A percentile compares a stretch with the other conserved stretches of the same genome.
Evolutionary conservation across 2,329 filamentous ascomycete species (phyloP).

Genomic region (Teratosphaeria pseudoeucalypti): DNA sequence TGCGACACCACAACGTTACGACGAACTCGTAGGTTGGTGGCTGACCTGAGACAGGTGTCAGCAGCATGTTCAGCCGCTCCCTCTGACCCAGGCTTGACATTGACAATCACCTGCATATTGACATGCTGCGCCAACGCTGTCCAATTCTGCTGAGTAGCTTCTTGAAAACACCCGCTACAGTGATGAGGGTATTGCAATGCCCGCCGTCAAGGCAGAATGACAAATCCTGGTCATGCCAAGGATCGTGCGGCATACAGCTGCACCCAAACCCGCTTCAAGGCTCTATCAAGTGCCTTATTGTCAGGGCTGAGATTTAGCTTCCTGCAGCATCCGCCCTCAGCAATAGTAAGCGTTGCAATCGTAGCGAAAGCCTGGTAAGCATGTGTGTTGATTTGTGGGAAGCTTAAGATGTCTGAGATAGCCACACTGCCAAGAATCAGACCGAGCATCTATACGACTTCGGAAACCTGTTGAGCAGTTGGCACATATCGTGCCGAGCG

Average conservation of each 20-base stretch:
- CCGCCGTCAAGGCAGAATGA: not conserved
- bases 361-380: not conserved
- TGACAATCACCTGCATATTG: not conserved
- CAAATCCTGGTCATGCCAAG: not conserved
- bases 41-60: not conserved
- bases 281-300: not conserved
- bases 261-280: not conserved
- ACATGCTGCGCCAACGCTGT: not conserved
- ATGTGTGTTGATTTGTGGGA: not conserved
- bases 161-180: not conserved
- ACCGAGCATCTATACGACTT: not conserved
- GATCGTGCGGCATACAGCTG: not conserved
- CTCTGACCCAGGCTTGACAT: not conserved
- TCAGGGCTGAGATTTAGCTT: not conserved
- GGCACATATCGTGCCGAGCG: not conserved
- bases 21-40: not conserved
- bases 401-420: not conserved
- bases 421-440: not conserved
- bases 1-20: not conserved
- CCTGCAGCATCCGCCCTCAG: not conserved
- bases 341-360: not conserved
- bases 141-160: not conserved
- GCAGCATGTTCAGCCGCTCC: not conserved
- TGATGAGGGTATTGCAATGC: not conserved
- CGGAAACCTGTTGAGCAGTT: not conserved